These are phyloP conservation scores for Astrothelium subdiscretum DNA, from an alignment of 495 filamentous ascomycete species.

Conservation along the genomic window DNA sequence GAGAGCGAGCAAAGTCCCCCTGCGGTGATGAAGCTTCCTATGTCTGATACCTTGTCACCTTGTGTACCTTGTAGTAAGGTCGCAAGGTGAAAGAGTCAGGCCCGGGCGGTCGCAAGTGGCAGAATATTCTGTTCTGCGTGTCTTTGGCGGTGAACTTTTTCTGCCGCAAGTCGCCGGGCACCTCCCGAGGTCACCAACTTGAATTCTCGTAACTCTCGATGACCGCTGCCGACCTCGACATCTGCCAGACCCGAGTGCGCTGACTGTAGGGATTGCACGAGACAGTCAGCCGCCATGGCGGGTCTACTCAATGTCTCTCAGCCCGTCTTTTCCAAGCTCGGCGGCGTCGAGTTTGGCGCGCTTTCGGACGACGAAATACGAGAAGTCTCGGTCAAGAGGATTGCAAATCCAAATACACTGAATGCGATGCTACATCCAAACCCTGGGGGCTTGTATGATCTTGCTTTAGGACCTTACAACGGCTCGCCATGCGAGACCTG, in stretches of 20 bases:
- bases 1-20: too few species aligned
- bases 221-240: too few species aligned
- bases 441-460: conserved; percentile 84
- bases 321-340: conserved; percentile 72
- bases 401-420: conserved; percentile 81
- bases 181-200: background rate
- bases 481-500: conserved; percentile 49
- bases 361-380: conserved; percentile 72
- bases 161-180: background rate
- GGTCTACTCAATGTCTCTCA: conserved; percentile 60
- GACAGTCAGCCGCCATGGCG: too few species aligned
- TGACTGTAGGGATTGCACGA: too few species aligned
- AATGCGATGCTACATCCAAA: conserved; percentile 76
- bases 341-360: conserved; percentile 79
- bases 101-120: background rate
- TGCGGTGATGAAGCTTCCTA: background rate
- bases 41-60: too few species aligned
- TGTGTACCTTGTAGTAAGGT: too few species aligned
- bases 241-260: too few species aligned
- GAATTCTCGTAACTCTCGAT: too few species aligned
- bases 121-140: background rate
- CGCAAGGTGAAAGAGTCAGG: background rate
- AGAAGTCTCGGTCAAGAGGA: conserved; percentile 79
- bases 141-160: background rate
- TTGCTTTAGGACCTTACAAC: conserved; percentile 81